Base-by-base conservation (phyloP, 1,284 basidiomycete genomes). In the Calocybe gambosa region DNA sequence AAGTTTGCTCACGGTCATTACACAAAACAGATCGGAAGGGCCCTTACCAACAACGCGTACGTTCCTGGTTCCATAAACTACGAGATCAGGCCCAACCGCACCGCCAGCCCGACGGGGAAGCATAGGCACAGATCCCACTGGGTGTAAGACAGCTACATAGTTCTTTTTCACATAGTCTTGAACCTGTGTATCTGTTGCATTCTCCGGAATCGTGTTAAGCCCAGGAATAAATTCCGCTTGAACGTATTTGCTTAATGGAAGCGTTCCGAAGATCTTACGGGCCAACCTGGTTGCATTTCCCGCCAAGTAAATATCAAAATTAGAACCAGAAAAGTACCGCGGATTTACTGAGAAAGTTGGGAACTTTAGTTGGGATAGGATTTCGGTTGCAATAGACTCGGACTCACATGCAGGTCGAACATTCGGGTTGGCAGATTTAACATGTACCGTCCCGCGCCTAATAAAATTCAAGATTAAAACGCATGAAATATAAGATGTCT, bases 381-480 rank as follows among this genome's bases (percentile, higher is more conserved):
- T 1, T 10, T 1, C 23, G 5, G 3, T 12, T 1, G 10, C n/a
- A 23, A 4, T 12, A 6, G n/a, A 18, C 5, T 9, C n/a, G n/a
- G n/a, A n/a, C 40, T 34, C 40, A 50, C 51, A 23, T 33, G 47
- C 45, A 0, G 51, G 48, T 18, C 38, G 47, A 13, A 52, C 45
- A 28, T 40, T 52, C 20, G 51, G 51, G 20, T 50, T 50, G 8
- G 20, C 45, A 13, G 51, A 50, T 28, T 35, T 43, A 2, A 50
- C 36, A 18, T 52, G 48, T 1, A 52, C 51, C 2, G 51, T 52
- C 35, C 51, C 51, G 35, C 51, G 39, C 51, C 51, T 52, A 36
- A 39, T 5, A 8, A 16, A 16, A 10, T 6, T 23, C 28, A 29
- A 10, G 9, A 10, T 29, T 2, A 29, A 21, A 23, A 13, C 25